Conservation (phyloP, 2,329 filamentous ascomycete species). For the Verticillium dahliae region DNA sequence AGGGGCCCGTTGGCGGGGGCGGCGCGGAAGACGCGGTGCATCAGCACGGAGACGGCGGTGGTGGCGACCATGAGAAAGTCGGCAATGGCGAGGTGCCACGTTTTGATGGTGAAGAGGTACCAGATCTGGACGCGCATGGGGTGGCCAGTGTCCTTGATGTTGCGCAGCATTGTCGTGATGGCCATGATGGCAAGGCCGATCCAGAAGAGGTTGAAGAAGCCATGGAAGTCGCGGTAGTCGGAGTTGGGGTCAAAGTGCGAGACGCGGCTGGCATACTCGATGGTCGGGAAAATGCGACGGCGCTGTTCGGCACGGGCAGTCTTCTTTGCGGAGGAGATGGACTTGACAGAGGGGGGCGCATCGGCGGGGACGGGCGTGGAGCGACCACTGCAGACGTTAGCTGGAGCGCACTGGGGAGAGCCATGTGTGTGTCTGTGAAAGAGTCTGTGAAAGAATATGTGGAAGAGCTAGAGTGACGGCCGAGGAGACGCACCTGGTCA, state of each 20-base stretch:
- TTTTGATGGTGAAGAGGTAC: conserved; percentile 79
- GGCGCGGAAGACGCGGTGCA: conserved; percentile 62
- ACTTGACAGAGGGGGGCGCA: conserved; percentile 87
- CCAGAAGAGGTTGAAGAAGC: conserved; percentile 98
- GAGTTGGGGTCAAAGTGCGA: conserved; percentile 93
- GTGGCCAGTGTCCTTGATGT: conserved; percentile 88
- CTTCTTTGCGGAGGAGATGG: conserved; percentile 77
- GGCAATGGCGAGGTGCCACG: conserved; percentile 77
- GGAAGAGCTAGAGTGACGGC: background rate
- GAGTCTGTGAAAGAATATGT: too few relatives aligned
- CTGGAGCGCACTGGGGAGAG: background rate
- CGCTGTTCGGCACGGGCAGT: conserved; percentile 75
- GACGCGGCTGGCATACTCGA: conserved; percentile 83
- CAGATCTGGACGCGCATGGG: conserved; percentile 82
- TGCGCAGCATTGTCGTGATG: conserved; percentile 86
- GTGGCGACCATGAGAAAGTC: conserved; percentile 80
- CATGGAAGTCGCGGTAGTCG: conserved; percentile 89
- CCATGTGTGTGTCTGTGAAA: too few relatives aligned
- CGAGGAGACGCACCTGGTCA: conserved; percentile 6
- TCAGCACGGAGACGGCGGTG: conserved; percentile 63
- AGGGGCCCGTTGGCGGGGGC: conserved; percentile 43
- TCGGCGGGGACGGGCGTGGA: conserved; percentile 82
- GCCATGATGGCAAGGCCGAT: conserved; percentile 95
- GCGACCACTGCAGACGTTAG: conserved; percentile 52
- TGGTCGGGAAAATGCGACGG: conserved; percentile 83